Percentiles rank a stretch among this genome's conserved stretches.
Conservation (phyloP, 2,329 filamentous ascomycete genomes). For the Sporothrix pseudoabietina region DNA sequence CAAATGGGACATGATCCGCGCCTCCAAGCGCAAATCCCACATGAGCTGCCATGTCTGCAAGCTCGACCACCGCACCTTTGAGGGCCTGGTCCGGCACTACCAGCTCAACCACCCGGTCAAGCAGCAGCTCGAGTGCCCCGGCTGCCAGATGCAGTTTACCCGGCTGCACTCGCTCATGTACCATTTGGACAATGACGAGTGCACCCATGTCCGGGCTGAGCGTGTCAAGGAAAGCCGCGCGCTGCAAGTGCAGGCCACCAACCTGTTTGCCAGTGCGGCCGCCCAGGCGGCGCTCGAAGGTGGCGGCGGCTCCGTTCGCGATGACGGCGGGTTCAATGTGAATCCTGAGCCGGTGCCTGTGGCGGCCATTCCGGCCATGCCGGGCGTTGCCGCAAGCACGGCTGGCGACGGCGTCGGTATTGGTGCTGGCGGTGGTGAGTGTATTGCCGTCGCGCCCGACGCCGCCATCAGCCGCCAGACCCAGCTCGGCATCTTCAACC, state of each 20-base stretch:
- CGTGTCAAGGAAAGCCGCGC: slow-evolving; percentile 26
- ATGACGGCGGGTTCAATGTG: neutral
- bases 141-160: slow-evolving; percentile 47
- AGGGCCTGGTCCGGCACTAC: slow-evolving; percentile 43
- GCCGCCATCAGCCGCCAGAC: neutral
- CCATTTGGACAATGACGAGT: slow-evolving; percentile 51
- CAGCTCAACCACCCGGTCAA: slow-evolving; percentile 45
- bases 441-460: neutral
- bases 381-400: no score
- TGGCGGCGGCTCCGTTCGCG: neutral
- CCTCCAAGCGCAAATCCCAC: slow-evolving; percentile 39
- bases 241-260: slow-evolving; percentile 43
- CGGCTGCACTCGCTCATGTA: slow-evolving; percentile 45
- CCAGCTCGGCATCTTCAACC: slow-evolving; percentile 30
- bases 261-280: slow-evolving; percentile 37
- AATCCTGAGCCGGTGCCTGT: neutral
- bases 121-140: slow-evolving; percentile 52
- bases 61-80: slow-evolving; percentile 42
- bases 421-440: no score
- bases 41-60: slow-evolving; percentile 46
- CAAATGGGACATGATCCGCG: slow-evolving; percentile 39
- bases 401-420: neutral
- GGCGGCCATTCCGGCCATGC: neutral
- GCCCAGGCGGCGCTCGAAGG: neutral
- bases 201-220: slow-evolving; percentile 41